Evolutionary conservation across 805 yeast genomes (phyloP).

Genomic region (Yamadazyma ubonensis): DNA sequence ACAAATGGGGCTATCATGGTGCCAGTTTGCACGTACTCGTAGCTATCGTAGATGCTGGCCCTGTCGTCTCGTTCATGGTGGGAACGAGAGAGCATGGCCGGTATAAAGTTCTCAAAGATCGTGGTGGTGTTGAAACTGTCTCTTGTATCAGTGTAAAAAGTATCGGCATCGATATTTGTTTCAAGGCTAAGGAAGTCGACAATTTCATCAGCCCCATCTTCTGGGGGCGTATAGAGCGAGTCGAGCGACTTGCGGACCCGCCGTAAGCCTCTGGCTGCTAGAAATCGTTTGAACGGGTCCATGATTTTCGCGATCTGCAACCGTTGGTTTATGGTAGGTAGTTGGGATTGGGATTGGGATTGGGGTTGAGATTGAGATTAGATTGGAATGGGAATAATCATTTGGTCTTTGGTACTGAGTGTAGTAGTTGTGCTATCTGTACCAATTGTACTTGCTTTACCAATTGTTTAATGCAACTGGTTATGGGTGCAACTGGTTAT

Average conservation of each 20-base stretch:
- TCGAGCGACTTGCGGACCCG: slow-evolving; percentile 4
- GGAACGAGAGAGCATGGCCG: too few species aligned
- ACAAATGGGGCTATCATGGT: too few species aligned
- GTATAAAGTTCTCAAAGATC: background rate
- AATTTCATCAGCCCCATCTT: slow-evolving; percentile 12
- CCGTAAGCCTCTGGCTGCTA: slow-evolving; percentile 13
- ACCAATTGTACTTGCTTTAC: too few species aligned
- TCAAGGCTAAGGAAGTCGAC: slow-evolving; percentile 21
- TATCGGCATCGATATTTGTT: slow-evolving; percentile 23
- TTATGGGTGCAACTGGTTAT: too few species aligned
- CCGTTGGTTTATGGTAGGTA: too few species aligned
- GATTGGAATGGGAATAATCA: too few species aligned
- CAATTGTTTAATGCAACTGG: too few species aligned
- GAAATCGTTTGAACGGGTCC: slow-evolving; percentile 10
- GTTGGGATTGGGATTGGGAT: background rate
- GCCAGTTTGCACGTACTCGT: slow-evolving; percentile 3
- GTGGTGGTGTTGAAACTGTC: slow-evolving; percentile 18
- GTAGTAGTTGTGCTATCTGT: too few species aligned
- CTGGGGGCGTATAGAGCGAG: slow-evolving; percentile 1
- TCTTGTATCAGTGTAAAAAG: slow-evolving; percentile 21
- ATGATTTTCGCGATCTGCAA: too few species aligned
- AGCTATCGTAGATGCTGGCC: slow-evolving; percentile 3
- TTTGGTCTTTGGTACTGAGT: too few species aligned
- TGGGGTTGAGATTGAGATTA: too few species aligned
- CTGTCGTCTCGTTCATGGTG: too few species aligned